Conservation (phyloP, 192 early-diverging fungal genomes). For the Coemansia sp. region DNA sequence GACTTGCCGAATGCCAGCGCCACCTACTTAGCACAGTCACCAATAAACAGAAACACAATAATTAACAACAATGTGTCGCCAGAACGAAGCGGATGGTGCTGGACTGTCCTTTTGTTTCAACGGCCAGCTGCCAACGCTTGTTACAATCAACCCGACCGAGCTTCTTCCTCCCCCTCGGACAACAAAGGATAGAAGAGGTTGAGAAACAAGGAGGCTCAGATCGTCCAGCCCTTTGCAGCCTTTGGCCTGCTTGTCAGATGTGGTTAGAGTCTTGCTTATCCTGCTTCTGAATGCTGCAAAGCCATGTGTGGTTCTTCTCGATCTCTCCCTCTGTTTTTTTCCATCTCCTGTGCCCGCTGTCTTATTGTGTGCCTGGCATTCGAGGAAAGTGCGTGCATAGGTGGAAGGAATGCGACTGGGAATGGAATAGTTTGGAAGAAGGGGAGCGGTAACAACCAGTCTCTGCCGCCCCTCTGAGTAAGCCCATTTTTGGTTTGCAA, state of each 20-base stretch:
- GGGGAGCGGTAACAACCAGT: no score
- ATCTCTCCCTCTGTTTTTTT: background rate
- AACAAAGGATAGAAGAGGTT: no score
- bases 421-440: background rate
- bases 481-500: no score
- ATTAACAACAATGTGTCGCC: background rate
- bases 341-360: background rate
- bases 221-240: no score
- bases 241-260: no score
- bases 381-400: background rate
- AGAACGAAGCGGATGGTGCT: background rate
- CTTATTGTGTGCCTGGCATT: background rate
- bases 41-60: background rate
- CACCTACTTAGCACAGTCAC: constrained; percentile 18
- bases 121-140: background rate
- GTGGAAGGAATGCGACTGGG: no score
- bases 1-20: constrained; percentile 20
- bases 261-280: background rate
- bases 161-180: background rate
- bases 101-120: background rate
- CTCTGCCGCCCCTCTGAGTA: no score
- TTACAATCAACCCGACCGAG: background rate
- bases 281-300: background rate
- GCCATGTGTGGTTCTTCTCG: constrained; percentile 2
- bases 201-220: no score